Evolutionary conservation across 108 stramenopile species (phyloP), one percentile per base, ranked within the genome.

Genomic region (Hondaea fermentalgiana): DNA sequence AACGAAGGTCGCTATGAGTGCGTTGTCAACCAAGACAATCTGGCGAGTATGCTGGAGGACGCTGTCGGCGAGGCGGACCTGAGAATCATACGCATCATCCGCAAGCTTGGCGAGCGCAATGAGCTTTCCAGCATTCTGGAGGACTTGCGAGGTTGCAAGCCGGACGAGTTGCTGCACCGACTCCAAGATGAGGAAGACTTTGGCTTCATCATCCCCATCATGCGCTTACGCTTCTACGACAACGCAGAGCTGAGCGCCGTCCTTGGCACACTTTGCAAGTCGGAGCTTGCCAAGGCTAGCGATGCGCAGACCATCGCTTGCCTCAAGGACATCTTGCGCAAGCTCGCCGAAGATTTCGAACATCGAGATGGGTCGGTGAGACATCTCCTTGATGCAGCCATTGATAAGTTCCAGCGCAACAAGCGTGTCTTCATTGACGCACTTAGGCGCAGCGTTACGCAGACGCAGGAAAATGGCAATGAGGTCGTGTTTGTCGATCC

Each of bases 381-480:
- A 72, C 72, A 72, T 35, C 72, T 72, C 29, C 72, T 83, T 23
- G 72, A 83, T 3, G 21, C 21, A 2, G 2, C 72, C 2, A 23
- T 83, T 5, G 72, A 83, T 17, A 83, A 83, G 51, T 53, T 21
- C 51, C 6, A 21, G 72, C 72, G 72, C 51, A 83, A 23, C 3
- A 83, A 83, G 72, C 72, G 72, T 23, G 21, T 83, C 49, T 83
- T 83, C 21, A 6, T 1, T 5, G 72, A 83, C 8, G 72, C 72
- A 0, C 3, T 83, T 0, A 53, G 72, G 4, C 72, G 72, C 44
- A 83, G 72, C 72, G 51, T 83, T n/a, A 51, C 72, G n/a, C 72
- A 83, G 51, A 83, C 72, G 23, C 72, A 83, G 72, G 72, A 83
- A 53, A 83, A 83, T 3, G 72, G 51, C 72, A 83, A 83, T n/a